Conservation (phyloP, 176 grass and related monocot genomes). For the Cenchrus fungigraminus region DNA sequence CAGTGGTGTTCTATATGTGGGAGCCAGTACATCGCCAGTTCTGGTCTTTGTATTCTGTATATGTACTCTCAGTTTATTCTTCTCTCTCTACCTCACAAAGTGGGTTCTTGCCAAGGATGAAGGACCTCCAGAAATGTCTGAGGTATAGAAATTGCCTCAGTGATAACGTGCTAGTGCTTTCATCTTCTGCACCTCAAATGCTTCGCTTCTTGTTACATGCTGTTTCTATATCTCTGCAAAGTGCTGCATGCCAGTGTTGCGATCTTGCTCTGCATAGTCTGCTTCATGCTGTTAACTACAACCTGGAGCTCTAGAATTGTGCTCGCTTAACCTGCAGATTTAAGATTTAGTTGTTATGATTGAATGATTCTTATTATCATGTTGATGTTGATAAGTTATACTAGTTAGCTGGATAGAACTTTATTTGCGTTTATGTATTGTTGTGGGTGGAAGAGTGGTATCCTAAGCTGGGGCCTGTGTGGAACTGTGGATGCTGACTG, state of each 20-base stretch:
- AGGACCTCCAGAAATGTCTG: slow-evolving; percentile 93
- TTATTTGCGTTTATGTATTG: background rate
- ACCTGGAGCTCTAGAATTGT: slow-evolving; percentile 8
- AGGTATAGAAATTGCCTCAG: slow-evolving; percentile 59
- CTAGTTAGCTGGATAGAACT: slow-evolving; percentile 12
- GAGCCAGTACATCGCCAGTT: slow-evolving; percentile 91
- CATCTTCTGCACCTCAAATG: slow-evolving; percentile 21
- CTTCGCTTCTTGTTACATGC: background rate
- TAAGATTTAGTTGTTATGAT: slow-evolving; percentile 15
- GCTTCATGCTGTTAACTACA: background rate
- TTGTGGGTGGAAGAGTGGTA: slow-evolving; percentile 12
- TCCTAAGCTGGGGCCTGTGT: background rate
- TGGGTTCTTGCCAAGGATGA: slow-evolving; percentile 99
- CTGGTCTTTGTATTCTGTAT: slow-evolving; percentile 94
- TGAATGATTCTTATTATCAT: slow-evolving; percentile 12
- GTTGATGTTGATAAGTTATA: background rate
- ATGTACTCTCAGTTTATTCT: slow-evolving; percentile 91
- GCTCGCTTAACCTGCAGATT: background rate
- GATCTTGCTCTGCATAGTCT: slow-evolving; percentile 22
- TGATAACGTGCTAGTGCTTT: background rate
- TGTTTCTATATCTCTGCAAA: slow-evolving; percentile 15
- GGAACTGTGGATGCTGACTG: background rate
- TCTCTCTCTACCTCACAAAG: slow-evolving; percentile 90
- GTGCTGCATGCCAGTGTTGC: background rate
- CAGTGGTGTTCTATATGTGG: slow-evolving; percentile 85